Conservation (phyloP, 2,329 filamentous ascomycete species). For the Tolypocladium nubicola region DNA sequence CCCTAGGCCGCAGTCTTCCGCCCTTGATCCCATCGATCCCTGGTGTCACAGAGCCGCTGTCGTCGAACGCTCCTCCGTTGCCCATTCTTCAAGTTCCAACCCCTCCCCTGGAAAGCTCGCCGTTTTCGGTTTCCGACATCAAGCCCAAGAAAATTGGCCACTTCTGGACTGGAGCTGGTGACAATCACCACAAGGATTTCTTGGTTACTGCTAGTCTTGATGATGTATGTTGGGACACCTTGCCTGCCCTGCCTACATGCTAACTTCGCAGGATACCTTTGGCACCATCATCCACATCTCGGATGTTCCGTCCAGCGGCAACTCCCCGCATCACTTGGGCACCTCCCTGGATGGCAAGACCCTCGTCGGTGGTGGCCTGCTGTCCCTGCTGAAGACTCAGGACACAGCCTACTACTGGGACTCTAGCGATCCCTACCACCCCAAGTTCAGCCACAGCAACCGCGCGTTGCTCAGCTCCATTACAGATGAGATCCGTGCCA, state of each 20-base stretch:
- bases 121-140: slow-evolving; percentile 41
- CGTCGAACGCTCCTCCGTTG: slow-evolving; percentile 37
- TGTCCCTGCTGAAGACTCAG: slow-evolving; percentile 49
- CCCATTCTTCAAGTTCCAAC: slow-evolving; percentile 49
- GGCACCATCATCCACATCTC: slow-evolving; percentile 47
- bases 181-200: slow-evolving; percentile 50
- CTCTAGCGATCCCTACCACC: slow-evolving; percentile 44
- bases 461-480: slow-evolving; percentile 48
- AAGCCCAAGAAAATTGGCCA: slow-evolving; percentile 57
- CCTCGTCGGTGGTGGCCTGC: slow-evolving; percentile 44
- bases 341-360: slow-evolving; percentile 45
- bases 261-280: slow-evolving; percentile 39
- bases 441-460: slow-evolving; percentile 49
- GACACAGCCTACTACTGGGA: slow-evolving; percentile 56
- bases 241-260: background rate
- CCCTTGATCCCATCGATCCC: slow-evolving; percentile 49
- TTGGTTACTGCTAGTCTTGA: slow-evolving; percentile 48
- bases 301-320: slow-evolving; percentile 48
- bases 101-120: slow-evolving; percentile 43
- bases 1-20: slow-evolving; percentile 28
- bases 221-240: slow-evolving; percentile 27
- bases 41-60: slow-evolving; percentile 47
- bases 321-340: slow-evolving; percentile 50
- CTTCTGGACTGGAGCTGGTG: slow-evolving; percentile 51
- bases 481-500: slow-evolving; percentile 51